Evolutionary conservation across 179 eudicot species (phyloP).

Genomic region (Sideroxylon spinosum): DNA sequence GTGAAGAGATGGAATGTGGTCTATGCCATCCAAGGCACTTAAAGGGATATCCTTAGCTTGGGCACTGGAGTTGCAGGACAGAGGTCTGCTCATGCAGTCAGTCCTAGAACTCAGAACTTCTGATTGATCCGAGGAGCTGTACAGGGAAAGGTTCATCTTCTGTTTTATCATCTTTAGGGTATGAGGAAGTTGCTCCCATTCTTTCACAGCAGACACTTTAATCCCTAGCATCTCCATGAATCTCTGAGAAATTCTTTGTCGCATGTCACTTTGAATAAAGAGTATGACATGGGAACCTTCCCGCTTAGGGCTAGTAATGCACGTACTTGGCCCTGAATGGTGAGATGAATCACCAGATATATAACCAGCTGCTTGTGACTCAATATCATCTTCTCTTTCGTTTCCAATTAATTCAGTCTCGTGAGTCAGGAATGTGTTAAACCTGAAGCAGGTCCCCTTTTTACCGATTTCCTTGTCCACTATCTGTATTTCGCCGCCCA

Average conservation of each 20-base stretch:
- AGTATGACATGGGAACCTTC: slow-evolving; percentile 52
- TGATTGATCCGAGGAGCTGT: slow-evolving; percentile 36
- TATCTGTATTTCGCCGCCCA: slow-evolving; percentile 89
- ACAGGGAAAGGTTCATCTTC: slow-evolving; percentile 17
- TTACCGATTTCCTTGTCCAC: slow-evolving; percentile 54
- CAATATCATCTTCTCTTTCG: slow-evolving; percentile 20
- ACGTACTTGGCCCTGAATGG: slow-evolving; percentile 20
- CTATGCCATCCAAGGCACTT: slow-evolving; percentile 40
- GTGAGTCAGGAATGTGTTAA: slow-evolving; percentile 45
- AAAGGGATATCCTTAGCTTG: slow-evolving; percentile 43
- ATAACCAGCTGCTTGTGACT: slow-evolving; percentile 18
- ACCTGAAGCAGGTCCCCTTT: slow-evolving; percentile 69
- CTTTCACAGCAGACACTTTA: slow-evolving; percentile 36
- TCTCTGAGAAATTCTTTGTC: slow-evolving; percentile 34
- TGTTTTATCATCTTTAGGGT: slow-evolving; percentile 38
- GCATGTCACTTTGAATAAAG: slow-evolving; percentile 42
- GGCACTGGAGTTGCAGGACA: slow-evolving; percentile 8
- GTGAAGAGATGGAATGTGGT: slow-evolving; percentile 19
- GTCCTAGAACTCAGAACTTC: slow-evolving; percentile 20
- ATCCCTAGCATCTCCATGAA: slow-evolving; percentile 56
- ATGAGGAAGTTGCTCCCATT: slow-evolving; percentile 34
- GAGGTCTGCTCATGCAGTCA: not conserved
- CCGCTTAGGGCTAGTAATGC: slow-evolving; percentile 33
- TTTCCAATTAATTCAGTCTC: not conserved
- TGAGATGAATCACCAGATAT: slow-evolving; percentile 19